A percentile compares a stretch with the other conserved stretches of the same genome.
phyloP scores from a whole-genome alignment of 1,284 basidiomycete species.

The Ganoderma meredithae region DNA sequence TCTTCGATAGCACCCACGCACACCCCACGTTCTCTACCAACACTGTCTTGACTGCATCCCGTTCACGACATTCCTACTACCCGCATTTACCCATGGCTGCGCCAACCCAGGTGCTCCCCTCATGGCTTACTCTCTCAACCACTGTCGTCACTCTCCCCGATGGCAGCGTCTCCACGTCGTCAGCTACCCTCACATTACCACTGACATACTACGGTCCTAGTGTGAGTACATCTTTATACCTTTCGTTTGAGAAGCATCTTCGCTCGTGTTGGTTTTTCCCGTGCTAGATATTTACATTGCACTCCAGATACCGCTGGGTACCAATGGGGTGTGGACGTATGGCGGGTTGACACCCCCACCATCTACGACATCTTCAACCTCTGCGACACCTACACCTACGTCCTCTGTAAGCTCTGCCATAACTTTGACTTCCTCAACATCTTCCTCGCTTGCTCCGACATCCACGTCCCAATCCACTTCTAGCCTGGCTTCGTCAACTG shows the following conservation, averaged over 20 bases:
- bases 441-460: constrained; percentile 16
- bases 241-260: background rate
- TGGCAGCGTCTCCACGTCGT: constrained; percentile 59
- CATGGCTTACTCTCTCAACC: constrained; percentile 67
- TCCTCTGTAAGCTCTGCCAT: constrained; percentile 32
- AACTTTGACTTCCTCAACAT: constrained; percentile 37
- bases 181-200: constrained; percentile 62
- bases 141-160: constrained; percentile 56
- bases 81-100: constrained; percentile 51
- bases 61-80: constrained; percentile 22
- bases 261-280: background rate
- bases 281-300: background rate
- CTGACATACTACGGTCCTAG: constrained; percentile 79
- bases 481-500: constrained; percentile 34
- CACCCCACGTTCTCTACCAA: constrained; percentile 43
- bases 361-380: constrained; percentile 37
- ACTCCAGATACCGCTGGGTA: constrained; percentile 70
- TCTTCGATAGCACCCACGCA: constrained; percentile 27
- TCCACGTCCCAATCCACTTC: constrained; percentile 23
- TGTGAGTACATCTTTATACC: constrained; percentile 52
- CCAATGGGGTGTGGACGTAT: constrained; percentile 65
- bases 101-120: constrained; percentile 66
- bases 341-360: constrained; percentile 66
- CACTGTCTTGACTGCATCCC: constrained; percentile 29
- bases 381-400: constrained; percentile 36